Percentiles rank a stretch among this genome's conserved stretches.
Evolutionary conservation across 352 stramenopile genomes (phyloP).

Genomic region (Blastocystis sp.): DNA sequence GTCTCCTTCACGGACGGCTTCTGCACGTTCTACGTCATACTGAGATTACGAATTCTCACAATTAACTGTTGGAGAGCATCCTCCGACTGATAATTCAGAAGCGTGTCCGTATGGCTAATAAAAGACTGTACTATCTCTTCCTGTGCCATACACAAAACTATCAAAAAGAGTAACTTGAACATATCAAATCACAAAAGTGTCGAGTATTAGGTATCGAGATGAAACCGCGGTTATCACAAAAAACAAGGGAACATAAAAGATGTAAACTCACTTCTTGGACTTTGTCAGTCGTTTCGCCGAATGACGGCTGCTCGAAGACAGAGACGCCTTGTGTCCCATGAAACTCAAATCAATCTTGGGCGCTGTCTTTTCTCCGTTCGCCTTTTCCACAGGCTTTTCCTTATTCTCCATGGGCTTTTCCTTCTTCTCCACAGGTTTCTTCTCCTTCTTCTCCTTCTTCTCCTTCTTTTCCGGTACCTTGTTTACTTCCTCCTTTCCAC

Average conservation of each 20-base stretch:
- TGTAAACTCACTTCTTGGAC: background rate
- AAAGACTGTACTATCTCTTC: background rate
- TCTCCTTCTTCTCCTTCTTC: slow-evolving; percentile 11
- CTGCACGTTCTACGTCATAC: background rate
- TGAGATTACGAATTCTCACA: background rate
- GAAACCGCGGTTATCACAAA: background rate
- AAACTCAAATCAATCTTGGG: slow-evolving; percentile 13
- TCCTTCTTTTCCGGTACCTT: background rate
- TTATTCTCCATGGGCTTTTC: background rate
- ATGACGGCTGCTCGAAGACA: background rate
- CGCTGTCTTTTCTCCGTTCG: background rate
- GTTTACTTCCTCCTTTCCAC: background rate
- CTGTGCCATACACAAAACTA: background rate
- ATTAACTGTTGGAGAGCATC: background rate
- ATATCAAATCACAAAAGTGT: background rate
- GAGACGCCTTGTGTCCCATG: background rate
- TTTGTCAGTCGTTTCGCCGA: background rate
- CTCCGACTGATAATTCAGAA: background rate
- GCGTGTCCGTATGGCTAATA: background rate
- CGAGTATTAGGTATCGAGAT: background rate
- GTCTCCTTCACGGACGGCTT: background rate
- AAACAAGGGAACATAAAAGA: background rate
- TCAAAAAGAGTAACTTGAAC: background rate
- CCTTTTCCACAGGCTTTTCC: background rate
- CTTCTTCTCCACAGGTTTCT: background rate